Base-by-base conservation (phyloP, 2,329 filamentous ascomycete species). In the Zasmidium citrigriseum region DNA sequence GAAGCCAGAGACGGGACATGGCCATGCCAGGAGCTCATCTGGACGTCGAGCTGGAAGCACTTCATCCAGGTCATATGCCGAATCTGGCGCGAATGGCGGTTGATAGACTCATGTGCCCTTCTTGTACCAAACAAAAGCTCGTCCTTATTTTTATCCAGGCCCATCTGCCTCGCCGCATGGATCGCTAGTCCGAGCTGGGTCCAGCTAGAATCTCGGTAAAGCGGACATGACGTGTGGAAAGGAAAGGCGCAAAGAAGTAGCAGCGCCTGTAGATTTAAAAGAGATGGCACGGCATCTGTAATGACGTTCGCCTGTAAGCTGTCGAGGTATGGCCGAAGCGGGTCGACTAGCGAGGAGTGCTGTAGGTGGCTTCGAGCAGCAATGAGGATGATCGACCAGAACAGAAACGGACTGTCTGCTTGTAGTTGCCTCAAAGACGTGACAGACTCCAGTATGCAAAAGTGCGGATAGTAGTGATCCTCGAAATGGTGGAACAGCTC, bases 111-210 rank as follows among this genome's bases (percentile, higher is more conserved):
- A 4, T 11, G 38, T 7, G 38, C 24, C 25, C 22, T 29, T 23
- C 41, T 16, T 7, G 48, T 21, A 11, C 49, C 49, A 49, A 53
- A 53, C 3, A 57, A 18, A 12, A 52, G 22, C 25, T 57, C 55
- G 23, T 57, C 55, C 9, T 48, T 16, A 23, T 46, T 21, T 27
- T 57, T 57, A 44, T 57, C 49, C 14, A 57, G 50, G 21, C 55
- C 55, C 18, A 57, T 47, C n/a, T 57, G 55, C 10, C 55, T 41
- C 21, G 55, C 55, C 21, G 41, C 24, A 27, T 57, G 53, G 49
- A 55, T 55, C 7, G 51, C 57, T 41, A 55, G 24, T 2, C 57
- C 57, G 4, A 55, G 16, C 21, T 52, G 51, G 41, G 29, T 47
- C 46, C 52, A 55, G 46, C 51, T 44, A 11, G 46, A 38, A 20